Base-by-base conservation (phyloP, 2,329 filamentous ascomycete genomes). In the Mycosphaerelloides madeirae region DNA sequence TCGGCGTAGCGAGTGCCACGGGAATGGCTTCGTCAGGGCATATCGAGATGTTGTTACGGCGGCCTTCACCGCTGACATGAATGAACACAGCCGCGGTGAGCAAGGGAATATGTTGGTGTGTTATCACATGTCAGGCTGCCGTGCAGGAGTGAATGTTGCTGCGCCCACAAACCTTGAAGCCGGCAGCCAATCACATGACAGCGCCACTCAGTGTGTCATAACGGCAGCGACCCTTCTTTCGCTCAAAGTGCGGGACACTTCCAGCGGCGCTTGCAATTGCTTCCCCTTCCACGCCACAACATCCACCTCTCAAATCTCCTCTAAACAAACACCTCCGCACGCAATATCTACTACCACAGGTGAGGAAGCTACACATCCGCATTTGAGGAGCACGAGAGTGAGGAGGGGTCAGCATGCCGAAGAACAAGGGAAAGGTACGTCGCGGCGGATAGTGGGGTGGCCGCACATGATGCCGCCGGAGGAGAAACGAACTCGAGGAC, bases 351-450 rank as follows among this genome's bases (percentile, higher is more conserved):
- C 25, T 16, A 28, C 4, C 31, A 29, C 33, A 57, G 53, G 54
- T 55, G 42, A 59, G 49, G 55, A 55, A 58, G 57, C 55, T 54
- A 52, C 50, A 50, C 52, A 46, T 47, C 38, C 37, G 42, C 36
- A 18, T 29, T 32, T 20, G 33, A 39, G n/a, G 11, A 20, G 15
- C 38, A 18, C 18, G 1, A 6, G 29, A 44, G 34, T 44, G n/a
- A 35, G 16, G 36, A 36, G n/a, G n/a, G n/a, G 55, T 60, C 71
- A 83, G 72, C 52, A 96, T 96, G 90, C 90, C 90, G 66, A 96
- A 96, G 87, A 96, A 96, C 72, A 96, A 96, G 84, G 90, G 90
- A 90, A 96, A 95, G 77, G 89, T 95, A 77, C 67, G 79, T 64
- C 38, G 38, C 43, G 38, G 48, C 36, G 43, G 43, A 35, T 29